Base-by-base conservation (phyloP, 805 yeast species). In the Kodamaea neixiangensis region DNA sequence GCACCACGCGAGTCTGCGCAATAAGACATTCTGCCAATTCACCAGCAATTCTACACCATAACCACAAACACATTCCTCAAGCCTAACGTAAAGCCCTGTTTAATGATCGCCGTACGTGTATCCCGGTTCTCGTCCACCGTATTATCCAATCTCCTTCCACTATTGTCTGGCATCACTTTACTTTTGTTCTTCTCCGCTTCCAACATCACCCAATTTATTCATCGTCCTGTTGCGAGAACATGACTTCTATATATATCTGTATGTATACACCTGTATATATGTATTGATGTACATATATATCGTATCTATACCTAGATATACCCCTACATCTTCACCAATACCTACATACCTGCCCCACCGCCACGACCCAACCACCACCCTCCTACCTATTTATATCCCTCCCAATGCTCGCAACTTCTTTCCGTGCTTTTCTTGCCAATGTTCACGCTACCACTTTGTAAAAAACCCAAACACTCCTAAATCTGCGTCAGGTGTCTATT, bases 401-500 rank as follows among this genome's bases (percentile, higher is more conserved):
- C 41, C 41, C 41, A 37, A 37, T 17, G 41, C 41, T 37, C 41
- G 20, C 41, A 37, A 37, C 41, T 14, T 15, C 21, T 25, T 25
- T 25, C 31, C 31, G 31, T 25, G 7, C 31, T 25, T 25, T 25
- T 25, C 7, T 25, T 19, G 41, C 41, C 41, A 37, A 37, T n/a
- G 41, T 37, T 37, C 21, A 37, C 19, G 17, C 21, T 35, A 14
- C 19, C 29, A 22, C 29, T 25, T 25, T 25, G 31, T 25, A 25
- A 25, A 25, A 37, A 37, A 37, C 41, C 41, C 41, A 37, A 37
- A 37, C 41, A 37, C 38, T 34, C 15, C 38, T 14, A 34, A 34
- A 15, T 37, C 19, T 37, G 41, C 41, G 17, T 37, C 41, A 37
- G 41, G 41, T 37, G 41, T 17, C 41, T 37, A 37, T 37, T 37